A percentile compares a stretch with the other conserved stretches of the same genome.
These are phyloP conservation scores for Pyrenopolyporus hunteri DNA, from an alignment of 495 filamentous ascomycete species.

Conservation along the genomic window DNA sequence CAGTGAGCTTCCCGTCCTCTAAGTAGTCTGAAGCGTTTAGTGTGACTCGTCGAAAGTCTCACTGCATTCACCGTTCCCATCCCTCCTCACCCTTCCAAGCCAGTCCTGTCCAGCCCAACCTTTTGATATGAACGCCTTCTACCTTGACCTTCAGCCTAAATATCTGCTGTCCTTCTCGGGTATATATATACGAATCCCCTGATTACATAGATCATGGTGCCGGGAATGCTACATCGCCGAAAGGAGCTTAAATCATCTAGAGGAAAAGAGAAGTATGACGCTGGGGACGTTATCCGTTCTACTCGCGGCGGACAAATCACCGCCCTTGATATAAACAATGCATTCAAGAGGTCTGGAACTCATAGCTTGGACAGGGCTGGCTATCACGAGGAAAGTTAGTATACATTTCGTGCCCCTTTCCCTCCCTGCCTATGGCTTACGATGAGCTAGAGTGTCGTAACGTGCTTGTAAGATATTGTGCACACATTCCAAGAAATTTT, in stretches of 20 bases:
- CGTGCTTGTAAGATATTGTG: conserved; percentile 44
- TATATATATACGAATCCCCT: not conserved
- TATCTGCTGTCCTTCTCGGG: not conserved
- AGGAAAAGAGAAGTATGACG: not conserved
- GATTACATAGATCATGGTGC: conserved; percentile 6
- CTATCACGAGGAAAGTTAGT: conserved; percentile 43
- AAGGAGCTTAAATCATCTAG: not conserved
- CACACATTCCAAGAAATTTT: conserved; percentile 43
- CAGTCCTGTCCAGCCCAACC: not conserved
- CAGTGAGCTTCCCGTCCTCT: not conserved
- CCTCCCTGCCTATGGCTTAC: conserved; percentile 1
- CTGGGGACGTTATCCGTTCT: not conserved
- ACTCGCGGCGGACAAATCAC: not conserved
- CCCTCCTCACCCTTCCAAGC: no score
- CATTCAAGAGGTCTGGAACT: conserved; percentile 32
- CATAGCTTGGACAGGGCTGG: conserved; percentile 36
- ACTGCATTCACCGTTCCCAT: not conserved
- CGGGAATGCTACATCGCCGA: not conserved
- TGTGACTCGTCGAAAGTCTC: not conserved
- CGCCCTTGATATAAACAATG: not conserved
- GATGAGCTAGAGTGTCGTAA: conserved; percentile 40
- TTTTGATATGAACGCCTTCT: no score
- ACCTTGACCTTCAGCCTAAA: not conserved
- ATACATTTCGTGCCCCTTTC: not conserved
- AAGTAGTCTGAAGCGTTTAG: not conserved